These are phyloP conservation scores for Aspergillus pseudoterreus DNA, from an alignment of 2,329 filamentous ascomycete species.

Conservation along the genomic window DNA sequence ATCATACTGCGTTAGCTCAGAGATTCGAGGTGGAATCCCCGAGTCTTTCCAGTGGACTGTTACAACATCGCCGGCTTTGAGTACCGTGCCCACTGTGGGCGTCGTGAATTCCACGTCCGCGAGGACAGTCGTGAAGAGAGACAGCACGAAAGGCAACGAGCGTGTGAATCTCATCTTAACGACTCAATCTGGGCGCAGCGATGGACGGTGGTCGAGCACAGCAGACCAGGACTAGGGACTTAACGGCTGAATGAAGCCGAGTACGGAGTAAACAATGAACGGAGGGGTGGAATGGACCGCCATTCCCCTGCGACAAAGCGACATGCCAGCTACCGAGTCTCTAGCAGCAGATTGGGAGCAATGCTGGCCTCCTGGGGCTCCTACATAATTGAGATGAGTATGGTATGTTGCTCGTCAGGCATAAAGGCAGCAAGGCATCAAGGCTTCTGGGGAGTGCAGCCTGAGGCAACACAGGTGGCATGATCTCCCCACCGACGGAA, in stretches of 20 bases:
- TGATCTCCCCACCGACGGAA: background rate
- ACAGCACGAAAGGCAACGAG: conserved; percentile 30
- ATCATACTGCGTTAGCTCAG: conserved; percentile 53
- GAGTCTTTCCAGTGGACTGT: conserved; percentile 57
- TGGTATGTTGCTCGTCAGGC: background rate
- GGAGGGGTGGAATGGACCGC: background rate
- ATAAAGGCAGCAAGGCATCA: background rate
- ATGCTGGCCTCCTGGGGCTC: background rate
- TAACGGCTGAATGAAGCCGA: background rate
- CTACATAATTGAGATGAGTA: background rate
- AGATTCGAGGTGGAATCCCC: conserved; percentile 47
- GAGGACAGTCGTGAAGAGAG: conserved; percentile 41
- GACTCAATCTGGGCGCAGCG: background rate
- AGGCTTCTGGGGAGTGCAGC: background rate
- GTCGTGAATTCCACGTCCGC: conserved; percentile 54
- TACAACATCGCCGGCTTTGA: conserved; percentile 50
- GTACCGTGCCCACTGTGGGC: conserved; percentile 49
- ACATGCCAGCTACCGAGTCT: background rate
- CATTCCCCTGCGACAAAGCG: background rate
- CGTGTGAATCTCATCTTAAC: conserved; percentile 27
- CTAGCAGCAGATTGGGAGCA: background rate
- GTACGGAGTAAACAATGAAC: background rate
- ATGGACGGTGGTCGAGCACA: background rate
- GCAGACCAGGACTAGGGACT: background rate
- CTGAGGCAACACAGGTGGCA: background rate